Conservation (phyloP, 306 rosid genomes). For the Castanea mollissima region DNA sequence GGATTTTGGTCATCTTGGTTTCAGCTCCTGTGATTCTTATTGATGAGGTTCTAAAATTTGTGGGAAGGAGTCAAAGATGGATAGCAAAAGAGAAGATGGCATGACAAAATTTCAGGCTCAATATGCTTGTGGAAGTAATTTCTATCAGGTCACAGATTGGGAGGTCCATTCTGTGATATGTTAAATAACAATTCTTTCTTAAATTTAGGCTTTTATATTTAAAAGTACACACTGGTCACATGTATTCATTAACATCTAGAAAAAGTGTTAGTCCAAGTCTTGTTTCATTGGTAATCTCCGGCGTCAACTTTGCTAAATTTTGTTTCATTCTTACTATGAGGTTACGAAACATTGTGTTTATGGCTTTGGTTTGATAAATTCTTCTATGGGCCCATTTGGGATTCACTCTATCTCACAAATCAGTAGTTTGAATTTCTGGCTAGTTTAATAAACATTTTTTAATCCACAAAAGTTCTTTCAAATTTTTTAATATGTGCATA, state of each 20-base stretch:
- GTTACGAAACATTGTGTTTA: not conserved
- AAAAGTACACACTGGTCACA: constrained; percentile 20
- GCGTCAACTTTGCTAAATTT: not conserved
- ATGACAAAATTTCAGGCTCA: constrained; percentile 34
- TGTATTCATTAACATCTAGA: constrained; percentile 22
- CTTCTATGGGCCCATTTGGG: no score
- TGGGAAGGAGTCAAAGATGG: constrained; percentile 46
- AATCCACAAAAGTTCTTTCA: no score
- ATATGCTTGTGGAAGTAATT: constrained; percentile 3
- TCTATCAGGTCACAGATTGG: constrained; percentile 10
- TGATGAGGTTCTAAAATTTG: constrained; percentile 66
- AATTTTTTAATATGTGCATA: no score
- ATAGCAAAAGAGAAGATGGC: constrained; percentile 56
- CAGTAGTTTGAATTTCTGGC: no score
- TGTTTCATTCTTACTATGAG: no score
- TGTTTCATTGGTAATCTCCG: not conserved
- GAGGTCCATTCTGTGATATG: not conserved
- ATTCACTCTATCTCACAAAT: no score
- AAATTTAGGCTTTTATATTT: constrained; percentile 23
- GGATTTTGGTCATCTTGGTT: constrained; percentile 56
- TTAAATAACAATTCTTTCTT: constrained; percentile 35
- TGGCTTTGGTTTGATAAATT: no score
- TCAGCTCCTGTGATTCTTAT: constrained; percentile 77
- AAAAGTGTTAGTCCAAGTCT: not conserved
- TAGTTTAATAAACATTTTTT: no score